Evolutionary conservation across 1,284 basidiomycete genomes (phyloP).

Genomic region (Cutaneotrichosporon daszewskae): DNA sequence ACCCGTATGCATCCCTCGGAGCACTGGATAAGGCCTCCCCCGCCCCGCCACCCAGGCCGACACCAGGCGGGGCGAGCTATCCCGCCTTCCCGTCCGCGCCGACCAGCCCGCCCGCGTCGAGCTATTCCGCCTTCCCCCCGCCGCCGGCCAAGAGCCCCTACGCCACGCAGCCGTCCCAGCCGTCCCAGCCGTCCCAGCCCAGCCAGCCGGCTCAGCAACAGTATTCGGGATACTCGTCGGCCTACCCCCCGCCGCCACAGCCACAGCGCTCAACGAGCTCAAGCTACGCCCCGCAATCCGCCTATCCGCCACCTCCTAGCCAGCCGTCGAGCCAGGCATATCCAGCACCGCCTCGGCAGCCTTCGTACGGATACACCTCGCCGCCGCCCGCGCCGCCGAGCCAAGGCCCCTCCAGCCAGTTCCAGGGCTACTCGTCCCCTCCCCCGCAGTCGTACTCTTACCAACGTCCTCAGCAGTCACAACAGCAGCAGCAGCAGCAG

Average conservation of each 20-base stretch:
- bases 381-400: background rate
- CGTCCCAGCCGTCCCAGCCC: slow-evolving; percentile 31
- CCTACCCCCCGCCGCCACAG: slow-evolving; percentile 22
- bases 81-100: slow-evolving; percentile 49
- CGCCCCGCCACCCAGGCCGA: slow-evolving; percentile 10
- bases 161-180: slow-evolving; percentile 20
- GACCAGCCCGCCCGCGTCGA: slow-evolving; percentile 12
- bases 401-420: background rate
- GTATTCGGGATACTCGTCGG: too few species aligned
- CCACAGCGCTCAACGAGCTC: slow-evolving; percentile 17
- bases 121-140: slow-evolving; percentile 37
- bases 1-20: slow-evolving; percentile 20
- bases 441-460: too few species aligned
- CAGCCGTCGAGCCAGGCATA: background rate
- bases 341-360: background rate
- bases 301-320: background rate
- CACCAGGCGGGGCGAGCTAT: too few species aligned
- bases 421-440: slow-evolving; percentile 20
- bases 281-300: background rate
- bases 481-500: too few species aligned
- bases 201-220: background rate
- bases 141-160: too few species aligned
- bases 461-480: too few species aligned
- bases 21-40: background rate
- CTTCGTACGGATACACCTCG: too few species aligned